Percentiles rank a stretch among this genome's conserved stretches.
These are phyloP conservation scores for Porodaedalea pini DNA, from an alignment of 1,284 basidiomycete genomes.

Conservation along the genomic window DNA sequence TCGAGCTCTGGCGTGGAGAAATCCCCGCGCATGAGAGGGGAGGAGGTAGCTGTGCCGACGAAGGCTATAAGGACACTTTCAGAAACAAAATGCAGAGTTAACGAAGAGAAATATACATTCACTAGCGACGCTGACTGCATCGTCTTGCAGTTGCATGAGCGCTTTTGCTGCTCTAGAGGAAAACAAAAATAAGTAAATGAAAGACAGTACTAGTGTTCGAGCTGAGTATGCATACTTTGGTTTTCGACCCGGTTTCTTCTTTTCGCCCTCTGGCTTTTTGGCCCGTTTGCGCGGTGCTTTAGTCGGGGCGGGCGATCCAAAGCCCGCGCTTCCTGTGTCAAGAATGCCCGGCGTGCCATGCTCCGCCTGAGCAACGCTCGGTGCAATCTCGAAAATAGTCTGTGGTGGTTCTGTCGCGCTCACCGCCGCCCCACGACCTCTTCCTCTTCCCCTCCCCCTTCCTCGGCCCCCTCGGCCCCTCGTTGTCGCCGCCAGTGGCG, in stretches of 20 bases:
- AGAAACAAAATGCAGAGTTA: too few species aligned
- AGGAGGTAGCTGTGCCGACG: constrained; percentile 43
- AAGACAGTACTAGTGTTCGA: background rate
- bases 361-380: constrained; percentile 21
- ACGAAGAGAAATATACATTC: constrained; percentile 41
- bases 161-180: constrained; percentile 22
- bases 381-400: constrained; percentile 24
- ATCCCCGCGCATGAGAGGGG: constrained; percentile 35
- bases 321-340: constrained; percentile 25
- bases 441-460: constrained; percentile 16
- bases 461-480: constrained; percentile 14
- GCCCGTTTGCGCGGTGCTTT: constrained; percentile 34
- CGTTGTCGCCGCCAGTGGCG: constrained; percentile 20
- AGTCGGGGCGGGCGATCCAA: constrained; percentile 17
- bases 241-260: constrained; percentile 35
- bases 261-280: constrained; percentile 33
- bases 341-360: constrained; percentile 22
- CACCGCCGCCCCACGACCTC: constrained; percentile 8
- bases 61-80: constrained; percentile 30
- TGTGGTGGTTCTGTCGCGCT: constrained; percentile 18
- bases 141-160: constrained; percentile 30
- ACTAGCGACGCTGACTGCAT: constrained; percentile 37
- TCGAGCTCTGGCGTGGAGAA: constrained; percentile 31
- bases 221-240: constrained; percentile 9
- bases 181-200: background rate